Percentiles rank a stretch among this genome's conserved stretches.
Conservation (phyloP, 1,284 basidiomycete species). For the Boletus smithii region DNA sequence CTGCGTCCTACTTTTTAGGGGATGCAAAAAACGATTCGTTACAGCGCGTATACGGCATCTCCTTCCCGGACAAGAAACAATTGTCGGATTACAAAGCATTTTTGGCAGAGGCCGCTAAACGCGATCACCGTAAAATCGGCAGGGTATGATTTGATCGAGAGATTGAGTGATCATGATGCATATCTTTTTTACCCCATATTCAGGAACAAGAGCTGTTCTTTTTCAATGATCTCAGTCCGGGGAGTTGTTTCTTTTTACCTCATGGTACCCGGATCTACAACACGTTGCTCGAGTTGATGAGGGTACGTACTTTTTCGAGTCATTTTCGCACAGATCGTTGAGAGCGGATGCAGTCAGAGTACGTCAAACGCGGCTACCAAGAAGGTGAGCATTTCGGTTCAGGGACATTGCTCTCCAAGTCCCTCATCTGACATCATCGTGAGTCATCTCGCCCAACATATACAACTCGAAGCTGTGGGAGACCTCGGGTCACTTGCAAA, state of each 20-base stretch:
- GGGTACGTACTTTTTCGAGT: slow-evolving; percentile 49
- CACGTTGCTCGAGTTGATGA: slow-evolving; percentile 85
- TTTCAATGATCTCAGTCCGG: slow-evolving; percentile 96
- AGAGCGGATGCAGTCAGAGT: slow-evolving; percentile 56
- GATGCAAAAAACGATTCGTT: slow-evolving; percentile 93
- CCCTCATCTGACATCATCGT: slow-evolving; percentile 12
- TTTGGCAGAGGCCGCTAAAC: slow-evolving; percentile 93
- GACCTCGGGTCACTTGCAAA: slow-evolving; percentile 97
- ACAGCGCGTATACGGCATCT: slow-evolving; percentile 97
- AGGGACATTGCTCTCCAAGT: not conserved
- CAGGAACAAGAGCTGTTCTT: slow-evolving; percentile 97
- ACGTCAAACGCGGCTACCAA: slow-evolving; percentile 84
- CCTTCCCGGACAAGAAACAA: slow-evolving; percentile 98
- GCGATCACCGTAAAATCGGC: slow-evolving; percentile 95
- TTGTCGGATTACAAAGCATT: slow-evolving; percentile 95
- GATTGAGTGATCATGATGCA: not conserved
- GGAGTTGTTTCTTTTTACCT: slow-evolving; percentile 95
- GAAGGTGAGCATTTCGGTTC: slow-evolving; percentile 52
- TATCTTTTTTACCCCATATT: slow-evolving; percentile 9
- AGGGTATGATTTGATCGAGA: slow-evolving; percentile 46
- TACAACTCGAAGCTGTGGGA: slow-evolving; percentile 97
- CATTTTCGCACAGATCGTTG: not conserved
- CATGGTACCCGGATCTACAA: slow-evolving; percentile 98
- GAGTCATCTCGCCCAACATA: slow-evolving; percentile 98
- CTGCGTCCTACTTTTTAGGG: slow-evolving; percentile 97